Conservation (phyloP, 1,284 basidiomycete genomes). For the Neonothopanus nambi region DNA sequence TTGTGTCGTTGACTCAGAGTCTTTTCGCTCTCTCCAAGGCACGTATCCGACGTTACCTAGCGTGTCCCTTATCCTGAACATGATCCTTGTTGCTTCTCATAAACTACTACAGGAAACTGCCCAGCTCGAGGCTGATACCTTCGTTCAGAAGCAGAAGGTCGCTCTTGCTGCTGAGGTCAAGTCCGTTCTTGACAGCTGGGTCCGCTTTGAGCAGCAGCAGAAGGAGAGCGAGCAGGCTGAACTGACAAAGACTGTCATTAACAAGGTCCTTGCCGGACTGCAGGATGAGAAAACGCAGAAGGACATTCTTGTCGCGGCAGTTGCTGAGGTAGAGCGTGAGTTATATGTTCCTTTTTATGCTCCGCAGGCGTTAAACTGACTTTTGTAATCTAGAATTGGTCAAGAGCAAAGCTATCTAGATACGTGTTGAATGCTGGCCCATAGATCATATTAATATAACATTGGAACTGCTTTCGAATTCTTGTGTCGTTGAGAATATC, state of each 20-base stretch:
- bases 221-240: conserved; percentile 96
- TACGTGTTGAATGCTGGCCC: conserved; percentile 4
- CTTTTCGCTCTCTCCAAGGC: conserved; percentile 95
- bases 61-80: background rate
- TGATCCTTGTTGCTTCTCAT: background rate
- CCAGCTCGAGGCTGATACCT: conserved; percentile 86
- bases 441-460: conserved; percentile 8
- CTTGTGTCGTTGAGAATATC: background rate
- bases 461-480: background rate
- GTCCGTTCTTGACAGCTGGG: conserved; percentile 96
- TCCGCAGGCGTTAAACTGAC: background rate
- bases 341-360: conserved; percentile 24
- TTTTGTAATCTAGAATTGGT: conserved; percentile 36
- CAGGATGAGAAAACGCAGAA: conserved; percentile 92
- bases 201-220: conserved; percentile 94
- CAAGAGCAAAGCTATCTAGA: conserved; percentile 51
- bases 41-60: conserved; percentile 16
- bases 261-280: conserved; percentile 82
- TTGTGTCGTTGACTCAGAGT: conserved; percentile 85
- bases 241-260: conserved; percentile 85
- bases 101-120: conserved; percentile 83
- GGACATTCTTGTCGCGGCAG: conserved; percentile 84
- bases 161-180: conserved; percentile 90
- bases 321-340: conserved; percentile 93
- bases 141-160: conserved; percentile 89